Evolutionary conservation across 2,329 filamentous ascomycete species (phyloP).

Genomic region (Pseudogymnoascus sp.): DNA sequence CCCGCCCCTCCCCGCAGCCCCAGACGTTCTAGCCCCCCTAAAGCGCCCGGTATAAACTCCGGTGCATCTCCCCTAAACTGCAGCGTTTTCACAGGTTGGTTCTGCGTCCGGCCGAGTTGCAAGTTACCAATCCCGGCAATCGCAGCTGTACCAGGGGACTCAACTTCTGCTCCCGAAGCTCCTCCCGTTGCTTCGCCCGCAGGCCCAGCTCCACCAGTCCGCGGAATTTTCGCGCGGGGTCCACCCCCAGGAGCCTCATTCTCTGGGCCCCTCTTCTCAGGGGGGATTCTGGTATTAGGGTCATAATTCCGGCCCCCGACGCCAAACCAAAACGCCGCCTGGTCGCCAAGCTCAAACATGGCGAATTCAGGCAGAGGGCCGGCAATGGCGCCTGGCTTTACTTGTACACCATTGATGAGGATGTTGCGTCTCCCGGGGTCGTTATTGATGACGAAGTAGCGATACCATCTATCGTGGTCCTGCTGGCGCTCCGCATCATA

Average conservation of each 20-base stretch:
- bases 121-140: not conserved
- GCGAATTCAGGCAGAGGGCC: conserved; percentile 27
- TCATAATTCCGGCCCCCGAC: not conserved
- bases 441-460: conserved; percentile 24
- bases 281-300: not conserved
- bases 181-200: not conserved
- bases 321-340: conserved; percentile 1
- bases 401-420: conserved; percentile 23
- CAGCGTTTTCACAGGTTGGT: not conserved
- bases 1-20: not conserved
- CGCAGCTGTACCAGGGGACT: not conserved
- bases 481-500: not conserved
- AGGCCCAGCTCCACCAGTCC: not conserved
- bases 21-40: not conserved
- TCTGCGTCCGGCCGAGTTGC: not conserved
- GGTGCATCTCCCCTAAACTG: not conserved
- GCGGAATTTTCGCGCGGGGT: not conserved
- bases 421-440: conserved; percentile 21
- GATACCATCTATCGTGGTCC: conserved; percentile 2
- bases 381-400: conserved; percentile 23
- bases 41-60: not conserved
- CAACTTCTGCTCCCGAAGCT: not conserved
- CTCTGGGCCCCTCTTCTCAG: not conserved
- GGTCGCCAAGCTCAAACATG: conserved; percentile 10
- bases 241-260: not conserved